Evolutionary conservation across 371 early-diverging fungal species (phyloP), one percentile per base, ranked within the genome.

Genomic region (Rhizopus delemar): DNA sequence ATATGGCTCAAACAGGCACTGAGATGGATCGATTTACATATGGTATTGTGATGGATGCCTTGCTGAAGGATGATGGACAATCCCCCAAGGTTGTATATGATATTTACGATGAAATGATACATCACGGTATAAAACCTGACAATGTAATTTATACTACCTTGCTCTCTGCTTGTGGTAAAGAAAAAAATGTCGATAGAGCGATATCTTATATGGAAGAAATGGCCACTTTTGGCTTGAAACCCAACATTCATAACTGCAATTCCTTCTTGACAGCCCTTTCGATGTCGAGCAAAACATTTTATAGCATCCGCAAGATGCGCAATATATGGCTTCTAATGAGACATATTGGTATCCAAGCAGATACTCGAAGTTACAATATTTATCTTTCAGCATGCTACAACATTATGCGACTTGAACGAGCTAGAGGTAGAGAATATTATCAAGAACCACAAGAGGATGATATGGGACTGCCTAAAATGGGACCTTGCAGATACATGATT

Each of bases 221-320:
- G 79, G 46, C 67, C 35, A 11, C 13, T 1, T 57, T 50, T 7
- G 46, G 55, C 3, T 51, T 77, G 2, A 45, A 57, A 15, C 79
- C 79, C 3, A 78, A 78, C 34, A 36, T 53, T 1, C 71, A 65
- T 28, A 74, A 74, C 1, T 74, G 69, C 39, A 81, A 77, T 35
- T 46, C 71, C 2, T 33, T 78, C 5, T 52, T 81, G 3, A 60
- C 52, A 13, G 54, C 72, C 1, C 35, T 74, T 9, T 61, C 73
- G 3, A 50, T 38, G 12, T 16, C 57, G 11, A 11, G 11, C 3
- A 4, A 35, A n/a, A 45, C 4, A 43, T 28, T 9, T 8, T 15
- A 15, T 29, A 22, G 12, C 7, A 22, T 29, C 8, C 9, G 31
- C 7, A 29, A 16, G 15, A 22, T 48, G 4, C 22, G 31, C 8